A percentile compares a stretch with the other conserved stretches of the same genome.
Conservation (phyloP, 2,329 filamentous ascomycete species). For the Elsinoe arachidis region DNA sequence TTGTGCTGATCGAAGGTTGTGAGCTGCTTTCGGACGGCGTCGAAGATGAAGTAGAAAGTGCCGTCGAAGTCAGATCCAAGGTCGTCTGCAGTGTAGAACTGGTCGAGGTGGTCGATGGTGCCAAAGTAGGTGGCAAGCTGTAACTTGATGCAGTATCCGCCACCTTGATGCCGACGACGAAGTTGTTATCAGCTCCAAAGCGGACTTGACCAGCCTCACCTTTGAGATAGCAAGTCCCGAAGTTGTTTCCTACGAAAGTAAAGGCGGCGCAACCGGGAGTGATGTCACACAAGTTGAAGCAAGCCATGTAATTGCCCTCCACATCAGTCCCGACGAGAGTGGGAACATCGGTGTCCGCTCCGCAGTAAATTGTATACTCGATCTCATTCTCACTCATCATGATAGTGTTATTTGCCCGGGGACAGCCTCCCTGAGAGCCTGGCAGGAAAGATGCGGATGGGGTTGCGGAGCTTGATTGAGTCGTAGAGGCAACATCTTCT, state of each 20-base stretch:
- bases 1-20: background rate
- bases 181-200: slow-evolving; percentile 10
- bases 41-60: slow-evolving; percentile 4
- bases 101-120: slow-evolving; percentile 6
- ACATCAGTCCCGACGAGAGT: background rate
- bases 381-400: slow-evolving; percentile 15
- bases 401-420: slow-evolving; percentile 12
- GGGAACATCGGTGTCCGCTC: slow-evolving; percentile 12
- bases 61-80: slow-evolving; percentile 13
- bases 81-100: slow-evolving; percentile 12
- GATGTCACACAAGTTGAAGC: slow-evolving; percentile 18
- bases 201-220: background rate
- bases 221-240: slow-evolving; percentile 17
- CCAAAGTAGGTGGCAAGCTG: slow-evolving; percentile 9
- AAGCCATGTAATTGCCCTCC: slow-evolving; percentile 17
- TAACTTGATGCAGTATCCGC: slow-evolving; percentile 6
- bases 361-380: slow-evolving; percentile 18
- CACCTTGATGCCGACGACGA: slow-evolving; percentile 14
- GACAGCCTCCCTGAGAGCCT: slow-evolving; percentile 11
- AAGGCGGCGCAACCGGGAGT: slow-evolving; percentile 15
- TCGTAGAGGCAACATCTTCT: background rate
- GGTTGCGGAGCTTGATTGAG: background rate
- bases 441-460: slow-evolving; percentile 11
- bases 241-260: slow-evolving; percentile 14
- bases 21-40: background rate